Percentiles rank a stretch among this genome's conserved stretches.
Conservation (phyloP, 2,329 filamentous ascomycete genomes). For the Cladosporium sp. region DNA sequence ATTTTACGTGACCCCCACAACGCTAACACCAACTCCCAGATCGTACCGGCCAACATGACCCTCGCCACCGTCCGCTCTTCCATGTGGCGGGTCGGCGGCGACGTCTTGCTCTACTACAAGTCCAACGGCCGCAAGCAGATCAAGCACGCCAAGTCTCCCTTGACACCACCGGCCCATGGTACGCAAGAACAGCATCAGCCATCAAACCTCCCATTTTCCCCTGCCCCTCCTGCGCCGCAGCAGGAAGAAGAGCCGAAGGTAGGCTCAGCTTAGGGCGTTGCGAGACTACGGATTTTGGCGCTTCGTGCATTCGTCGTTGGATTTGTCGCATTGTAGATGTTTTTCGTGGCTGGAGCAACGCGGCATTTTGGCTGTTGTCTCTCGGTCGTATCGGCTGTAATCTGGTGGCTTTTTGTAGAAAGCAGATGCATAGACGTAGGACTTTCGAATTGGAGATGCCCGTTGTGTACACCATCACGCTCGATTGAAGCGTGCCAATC, state of each 20-base stretch:
- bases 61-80: constrained; percentile 89
- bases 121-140: constrained; percentile 76
- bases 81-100: constrained; percentile 91
- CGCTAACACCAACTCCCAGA: constrained; percentile 41
- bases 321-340: no score
- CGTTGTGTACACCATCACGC: no score
- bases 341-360: no score
- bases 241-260: constrained; percentile 1
- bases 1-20: constrained; percentile 16
- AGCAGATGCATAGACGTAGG: neutral
- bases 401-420: neutral
- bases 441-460: no score
- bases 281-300: neutral
- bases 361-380: no score
- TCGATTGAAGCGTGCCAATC: no score
- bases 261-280: constrained; percentile 10
- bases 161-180: neutral
- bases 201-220: constrained; percentile 8
- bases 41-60: constrained; percentile 78
- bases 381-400: no score
- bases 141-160: constrained; percentile 12
- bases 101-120: constrained; percentile 87
- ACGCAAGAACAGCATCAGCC: neutral
- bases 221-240: neutral
- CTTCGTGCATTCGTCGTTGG: no score